Evolutionary conservation across 148 eudicot genomes (phyloP).

Genomic region (Polygonum maritimum): DNA sequence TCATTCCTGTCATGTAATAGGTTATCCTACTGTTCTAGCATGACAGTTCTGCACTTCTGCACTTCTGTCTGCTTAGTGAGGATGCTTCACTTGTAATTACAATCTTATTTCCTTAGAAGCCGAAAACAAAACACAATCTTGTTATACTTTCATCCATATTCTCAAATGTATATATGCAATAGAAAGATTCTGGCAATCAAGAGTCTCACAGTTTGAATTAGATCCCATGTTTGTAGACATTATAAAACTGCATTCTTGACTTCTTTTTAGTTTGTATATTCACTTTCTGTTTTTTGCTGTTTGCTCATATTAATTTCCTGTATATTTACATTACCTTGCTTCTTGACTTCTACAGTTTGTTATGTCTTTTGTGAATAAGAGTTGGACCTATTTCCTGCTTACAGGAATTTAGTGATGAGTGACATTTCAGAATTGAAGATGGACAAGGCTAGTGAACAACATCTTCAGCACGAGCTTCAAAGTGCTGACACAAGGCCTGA

Average conservation of each 20-base stretch:
- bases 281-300: neutral
- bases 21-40: neutral
- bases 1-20: neutral
- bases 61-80: neutral
- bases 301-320: neutral
- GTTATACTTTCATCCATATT: neutral
- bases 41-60: neutral
- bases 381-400: neutral
- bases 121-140: neutral
- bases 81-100: neutral
- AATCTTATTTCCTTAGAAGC: neutral
- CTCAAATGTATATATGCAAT: neutral
- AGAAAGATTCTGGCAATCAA: neutral
- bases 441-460: neutral
- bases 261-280: neutral
- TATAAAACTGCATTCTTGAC: too few species aligned
- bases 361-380: neutral
- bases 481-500: neutral
- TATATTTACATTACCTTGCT: neutral
- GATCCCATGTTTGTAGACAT: neutral
- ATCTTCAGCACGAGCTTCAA: neutral
- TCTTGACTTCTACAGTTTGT: neutral
- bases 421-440: neutral
- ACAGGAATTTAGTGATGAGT: neutral
- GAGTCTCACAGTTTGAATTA: neutral